Evolutionary conservation across 2,329 filamentous ascomycete species (phyloP).

Genomic region (Lasiodiplodia citricola): DNA sequence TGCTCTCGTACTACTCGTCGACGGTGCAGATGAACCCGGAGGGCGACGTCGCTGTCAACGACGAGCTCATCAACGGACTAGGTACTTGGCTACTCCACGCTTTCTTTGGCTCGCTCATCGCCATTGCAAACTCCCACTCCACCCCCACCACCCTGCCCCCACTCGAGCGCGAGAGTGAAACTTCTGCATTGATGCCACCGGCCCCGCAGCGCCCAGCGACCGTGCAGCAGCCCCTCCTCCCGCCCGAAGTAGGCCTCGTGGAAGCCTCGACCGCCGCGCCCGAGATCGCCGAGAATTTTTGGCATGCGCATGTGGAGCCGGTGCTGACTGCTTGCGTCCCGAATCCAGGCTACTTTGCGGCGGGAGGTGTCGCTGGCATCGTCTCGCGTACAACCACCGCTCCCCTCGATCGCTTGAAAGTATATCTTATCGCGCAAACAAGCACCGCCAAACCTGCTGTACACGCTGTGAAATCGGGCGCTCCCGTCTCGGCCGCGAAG

Average conservation of each 20-base stretch:
- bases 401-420: slow-evolving; percentile 94
- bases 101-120: slow-evolving; percentile 77
- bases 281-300: slow-evolving; percentile 29
- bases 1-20: slow-evolving; percentile 89
- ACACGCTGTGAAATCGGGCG: slow-evolving; percentile 72
- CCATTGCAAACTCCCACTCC: slow-evolving; percentile 62
- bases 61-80: slow-evolving; percentile 91
- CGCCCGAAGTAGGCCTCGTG: slow-evolving; percentile 34
- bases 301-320: slow-evolving; percentile 43
- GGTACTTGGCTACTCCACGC: slow-evolving; percentile 82
- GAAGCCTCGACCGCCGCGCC: slow-evolving; percentile 30
- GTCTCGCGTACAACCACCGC: slow-evolving; percentile 95
- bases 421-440: slow-evolving; percentile 95
- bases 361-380: slow-evolving; percentile 91
- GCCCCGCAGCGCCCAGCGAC: slow-evolving; percentile 36
- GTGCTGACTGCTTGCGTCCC: slow-evolving; percentile 68
- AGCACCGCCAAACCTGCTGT: slow-evolving; percentile 64
- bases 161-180: slow-evolving; percentile 17
- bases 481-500: slow-evolving; percentile 66
- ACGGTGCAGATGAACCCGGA: slow-evolving; percentile 89
- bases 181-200: slow-evolving; percentile 33
- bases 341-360: slow-evolving; percentile 96
- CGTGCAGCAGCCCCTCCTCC: slow-evolving; percentile 36
- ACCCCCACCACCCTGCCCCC: slow-evolving; percentile 36
- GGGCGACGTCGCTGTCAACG: slow-evolving; percentile 90